These are phyloP conservation scores for Talaromyces sp. DNA, from an alignment of 2,329 filamentous ascomycete genomes.

Conservation along the genomic window DNA sequence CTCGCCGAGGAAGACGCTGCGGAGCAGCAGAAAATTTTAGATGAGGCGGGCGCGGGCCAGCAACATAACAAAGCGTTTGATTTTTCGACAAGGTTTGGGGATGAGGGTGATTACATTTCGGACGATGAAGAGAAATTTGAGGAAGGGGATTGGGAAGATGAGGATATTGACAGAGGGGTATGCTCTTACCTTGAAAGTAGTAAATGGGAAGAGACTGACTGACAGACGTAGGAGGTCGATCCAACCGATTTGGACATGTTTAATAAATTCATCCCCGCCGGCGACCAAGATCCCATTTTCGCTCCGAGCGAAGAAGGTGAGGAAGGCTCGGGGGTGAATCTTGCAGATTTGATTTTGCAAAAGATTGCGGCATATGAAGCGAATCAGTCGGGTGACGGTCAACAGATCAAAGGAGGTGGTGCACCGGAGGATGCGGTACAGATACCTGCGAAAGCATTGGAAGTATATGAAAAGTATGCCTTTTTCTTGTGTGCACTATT, in stretches of 20 bases:
- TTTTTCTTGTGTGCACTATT: background rate
- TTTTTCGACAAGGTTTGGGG: conserved; percentile 69
- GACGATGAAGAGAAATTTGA: conserved; percentile 53
- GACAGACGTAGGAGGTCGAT: conserved; percentile 65
- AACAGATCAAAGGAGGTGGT: conserved; percentile 50
- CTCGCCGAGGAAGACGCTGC: conserved; percentile 75
- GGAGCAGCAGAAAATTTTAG: conserved; percentile 38
- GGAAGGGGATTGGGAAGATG: conserved; percentile 69
- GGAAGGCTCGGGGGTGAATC: conserved; percentile 64
- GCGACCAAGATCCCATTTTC: conserved; percentile 70
- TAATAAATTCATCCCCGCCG: conserved; percentile 78
- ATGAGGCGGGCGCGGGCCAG: conserved; percentile 36
- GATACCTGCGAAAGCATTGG: conserved; percentile 84
- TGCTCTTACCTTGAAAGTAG: conserved; percentile 16
- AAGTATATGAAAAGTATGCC: conserved; percentile 81
- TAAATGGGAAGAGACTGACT: background rate
- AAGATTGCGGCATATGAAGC: conserved; percentile 93
- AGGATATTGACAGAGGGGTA: conserved; percentile 54
- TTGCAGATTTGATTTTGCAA: conserved; percentile 88
- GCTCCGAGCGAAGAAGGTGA: conserved; percentile 51
- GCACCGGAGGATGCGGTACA: conserved; percentile 76
- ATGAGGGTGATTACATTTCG: conserved; percentile 50
- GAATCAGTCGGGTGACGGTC: conserved; percentile 48
- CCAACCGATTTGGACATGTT: conserved; percentile 86
- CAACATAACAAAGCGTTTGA: conserved; percentile 66